Base-by-base conservation (phyloP, 306 rosid genomes). In the Purshia tridentata region DNA sequence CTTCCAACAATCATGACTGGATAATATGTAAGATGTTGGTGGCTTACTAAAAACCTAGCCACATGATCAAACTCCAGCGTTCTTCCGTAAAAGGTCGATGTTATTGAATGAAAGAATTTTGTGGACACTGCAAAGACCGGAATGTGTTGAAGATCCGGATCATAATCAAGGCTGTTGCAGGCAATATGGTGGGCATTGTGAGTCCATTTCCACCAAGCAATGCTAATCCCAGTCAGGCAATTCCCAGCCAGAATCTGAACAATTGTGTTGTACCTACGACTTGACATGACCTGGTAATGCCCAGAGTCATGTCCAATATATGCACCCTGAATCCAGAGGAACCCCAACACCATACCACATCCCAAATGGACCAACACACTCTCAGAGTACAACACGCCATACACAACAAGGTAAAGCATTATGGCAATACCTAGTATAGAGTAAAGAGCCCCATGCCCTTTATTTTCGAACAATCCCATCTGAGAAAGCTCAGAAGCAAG, bases 141-240 rank as follows among this genome's bases (percentile, higher is more conserved):
- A 42, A 92, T 87, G 67, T 92, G 95, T 56, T 92, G 98, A 46
- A 92, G 85, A 88, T 92, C 98, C 3, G 98, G 98, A 45, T 92
- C 98, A 54, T 88, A 63, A 58, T 92, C 98, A 18, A 92, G 96
- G 61, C 95, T 90, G 67, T 92, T 92, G 72, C 92, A 86, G 48
- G 96, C 85, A 52, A 92, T 77, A 65, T 92, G 98, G 70, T 90
- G 98, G n/a, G 91, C 92, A 65, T 92, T 92, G 69, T 92, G 98
- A 51, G 96, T 92, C 98, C 98, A 92, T 44, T 92, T 92, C 98
- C 98, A 92, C 95, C 98, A 90, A 5, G 96, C 98, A 69, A 92
- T 92, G 79, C 98, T 90, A 48, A 92, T 92, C 29, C 98, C 98
- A 48, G 95, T 87, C 22, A 92, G 35, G 76, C 94, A 92, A 75